Evolutionary conservation across 352 stramenopile genomes (phyloP).

Genomic region (Pythium utonaiense): DNA sequence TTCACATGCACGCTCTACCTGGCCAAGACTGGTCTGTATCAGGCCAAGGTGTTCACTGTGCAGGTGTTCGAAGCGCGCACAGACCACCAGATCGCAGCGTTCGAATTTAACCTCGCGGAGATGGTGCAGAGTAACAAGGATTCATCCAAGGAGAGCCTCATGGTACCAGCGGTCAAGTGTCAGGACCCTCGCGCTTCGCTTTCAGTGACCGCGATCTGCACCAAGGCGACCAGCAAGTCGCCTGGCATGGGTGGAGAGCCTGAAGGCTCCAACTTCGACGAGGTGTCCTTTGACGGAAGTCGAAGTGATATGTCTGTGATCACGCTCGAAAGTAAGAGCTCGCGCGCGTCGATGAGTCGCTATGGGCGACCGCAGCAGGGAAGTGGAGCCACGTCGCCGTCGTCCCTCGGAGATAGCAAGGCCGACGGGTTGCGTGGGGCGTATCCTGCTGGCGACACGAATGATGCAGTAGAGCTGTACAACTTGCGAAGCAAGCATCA

Average conservation of each 20-base stretch:
- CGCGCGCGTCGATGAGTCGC: constrained; percentile 34
- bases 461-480: constrained; percentile 26
- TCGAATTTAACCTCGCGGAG: constrained; percentile 69
- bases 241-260: constrained; percentile 7
- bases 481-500: constrained; percentile 25
- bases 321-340: constrained; percentile 53
- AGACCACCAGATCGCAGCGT: constrained; percentile 47
- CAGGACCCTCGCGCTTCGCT: constrained; percentile 58
- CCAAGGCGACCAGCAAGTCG: constrained; percentile 32
- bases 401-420: constrained; percentile 17
- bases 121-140: constrained; percentile 60
- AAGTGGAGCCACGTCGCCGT: constrained; percentile 9
- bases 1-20: constrained; percentile 76
- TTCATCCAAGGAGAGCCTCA: constrained; percentile 58
- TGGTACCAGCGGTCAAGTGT: constrained; percentile 54
- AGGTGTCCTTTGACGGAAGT: constrained; percentile 52
- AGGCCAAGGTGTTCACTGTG: constrained; percentile 65
- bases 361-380: constrained; percentile 1
- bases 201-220: constrained; percentile 56
- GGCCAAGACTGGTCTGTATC: constrained; percentile 68
- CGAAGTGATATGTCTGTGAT: constrained; percentile 60
- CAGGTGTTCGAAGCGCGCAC: constrained; percentile 60
- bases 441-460: constrained; percentile 6
- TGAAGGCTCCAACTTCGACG: constrained; percentile 29
- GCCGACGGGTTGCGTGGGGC: constrained; percentile 18